These are phyloP conservation scores for Trichoderma atrobrunneum DNA, from an alignment of 2,329 filamentous ascomycete species.

Conservation along the genomic window DNA sequence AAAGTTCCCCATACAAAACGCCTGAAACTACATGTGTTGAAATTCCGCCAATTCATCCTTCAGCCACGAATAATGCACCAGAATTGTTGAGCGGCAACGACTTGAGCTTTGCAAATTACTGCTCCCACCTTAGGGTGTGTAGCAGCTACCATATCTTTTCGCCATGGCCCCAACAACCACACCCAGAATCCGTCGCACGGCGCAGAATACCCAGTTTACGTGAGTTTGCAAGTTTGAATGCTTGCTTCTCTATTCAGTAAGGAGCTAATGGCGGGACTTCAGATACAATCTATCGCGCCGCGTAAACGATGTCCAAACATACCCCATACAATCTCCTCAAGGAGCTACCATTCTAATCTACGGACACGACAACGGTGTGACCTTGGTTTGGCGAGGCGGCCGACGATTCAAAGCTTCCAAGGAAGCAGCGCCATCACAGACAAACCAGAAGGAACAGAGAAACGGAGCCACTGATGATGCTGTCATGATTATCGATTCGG, in stretches of 20 bases:
- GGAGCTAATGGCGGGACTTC: background rate
- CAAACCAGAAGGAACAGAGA: slow-evolving; percentile 41
- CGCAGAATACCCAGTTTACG: slow-evolving; percentile 50
- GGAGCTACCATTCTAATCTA: slow-evolving; percentile 62
- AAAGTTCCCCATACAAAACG: slow-evolving; percentile 15
- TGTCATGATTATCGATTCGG: slow-evolving; percentile 63
- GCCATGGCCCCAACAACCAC: slow-evolving; percentile 34
- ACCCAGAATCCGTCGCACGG: slow-evolving; percentile 46
- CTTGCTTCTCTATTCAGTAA: background rate
- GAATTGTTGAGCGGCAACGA: background rate
- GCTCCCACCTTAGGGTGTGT: slow-evolving; percentile 18
- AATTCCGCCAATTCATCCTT: background rate
- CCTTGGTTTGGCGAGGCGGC: slow-evolving; percentile 61
- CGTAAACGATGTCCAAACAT: slow-evolving; percentile 58
- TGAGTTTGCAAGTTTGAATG: slow-evolving; percentile 29
- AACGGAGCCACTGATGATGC: slow-evolving; percentile 53
- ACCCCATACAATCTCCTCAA: slow-evolving; percentile 60
- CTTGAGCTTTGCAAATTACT: background rate
- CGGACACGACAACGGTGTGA: slow-evolving; percentile 61
- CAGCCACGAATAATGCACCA: background rate
- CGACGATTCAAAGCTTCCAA: slow-evolving; percentile 52
- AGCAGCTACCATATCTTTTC: slow-evolving; percentile 11
- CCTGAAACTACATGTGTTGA: background rate
- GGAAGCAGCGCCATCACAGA: slow-evolving; percentile 28
- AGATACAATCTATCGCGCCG: slow-evolving; percentile 60